phyloP scores from a whole-genome alignment of 306 rosid species.

The Carpinus viminea region DNA sequence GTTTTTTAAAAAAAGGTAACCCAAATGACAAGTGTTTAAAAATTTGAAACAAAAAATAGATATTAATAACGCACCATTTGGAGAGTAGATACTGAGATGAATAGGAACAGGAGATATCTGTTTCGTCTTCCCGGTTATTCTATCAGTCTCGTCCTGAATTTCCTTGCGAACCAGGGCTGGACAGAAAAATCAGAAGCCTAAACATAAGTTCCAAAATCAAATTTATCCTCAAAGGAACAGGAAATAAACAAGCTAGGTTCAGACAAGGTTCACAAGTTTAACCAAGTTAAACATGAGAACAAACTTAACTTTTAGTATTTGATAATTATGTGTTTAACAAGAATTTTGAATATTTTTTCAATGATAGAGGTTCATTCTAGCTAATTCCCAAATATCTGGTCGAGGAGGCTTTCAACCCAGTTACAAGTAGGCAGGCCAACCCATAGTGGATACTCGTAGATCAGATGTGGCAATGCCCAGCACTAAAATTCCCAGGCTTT shows the following conservation, averaged over 20 bases:
- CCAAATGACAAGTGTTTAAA: not conserved
- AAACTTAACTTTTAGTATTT: not conserved
- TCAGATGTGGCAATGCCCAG: no score
- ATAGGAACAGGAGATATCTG: slow-evolving; percentile 92
- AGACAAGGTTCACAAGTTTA: not conserved
- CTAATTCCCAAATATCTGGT: not conserved
- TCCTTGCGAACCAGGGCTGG: slow-evolving; percentile 85
- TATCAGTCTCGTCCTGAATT: slow-evolving; percentile 94
- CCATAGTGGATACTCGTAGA: not conserved
- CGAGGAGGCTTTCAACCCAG: not conserved
- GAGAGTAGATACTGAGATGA: slow-evolving; percentile 97
- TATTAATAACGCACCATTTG: slow-evolving; percentile 60
- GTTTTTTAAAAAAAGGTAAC: not conserved
- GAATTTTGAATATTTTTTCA: not conserved
- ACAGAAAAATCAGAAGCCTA: slow-evolving; percentile 21
- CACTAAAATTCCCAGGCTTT: no score
- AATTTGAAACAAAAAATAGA: not conserved
- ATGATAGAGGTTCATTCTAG: not conserved
- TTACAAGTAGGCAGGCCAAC: not conserved
- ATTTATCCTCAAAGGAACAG: not conserved
- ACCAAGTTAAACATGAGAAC: not conserved
- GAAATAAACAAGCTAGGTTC: not conserved
- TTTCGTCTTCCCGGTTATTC: slow-evolving; percentile 81
- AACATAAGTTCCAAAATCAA: slow-evolving; percentile 14
- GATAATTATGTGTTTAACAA: not conserved